A percentile compares a stretch with the other conserved stretches of the same genome.
These are phyloP conservation scores for Agarophyton chilense DNA, from an alignment of 23 red algal genomes.

Conservation along the genomic window DNA sequence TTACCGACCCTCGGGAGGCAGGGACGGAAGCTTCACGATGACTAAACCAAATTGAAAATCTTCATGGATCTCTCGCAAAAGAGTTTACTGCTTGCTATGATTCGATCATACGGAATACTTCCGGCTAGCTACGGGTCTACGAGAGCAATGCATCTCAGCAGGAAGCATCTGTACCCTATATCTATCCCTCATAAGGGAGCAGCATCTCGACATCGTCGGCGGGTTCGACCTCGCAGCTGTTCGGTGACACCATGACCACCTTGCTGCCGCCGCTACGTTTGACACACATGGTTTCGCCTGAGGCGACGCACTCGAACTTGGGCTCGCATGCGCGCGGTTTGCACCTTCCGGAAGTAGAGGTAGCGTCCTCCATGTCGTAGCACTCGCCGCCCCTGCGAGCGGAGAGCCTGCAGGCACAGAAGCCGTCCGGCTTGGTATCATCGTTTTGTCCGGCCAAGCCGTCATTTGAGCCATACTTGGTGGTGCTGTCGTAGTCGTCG, in stretches of 20 bases:
- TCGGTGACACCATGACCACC: slow-evolving; percentile 4
- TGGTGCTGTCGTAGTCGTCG: not conserved
- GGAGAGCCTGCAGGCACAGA: not conserved
- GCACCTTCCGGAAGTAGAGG: not conserved
- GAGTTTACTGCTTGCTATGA: no score
- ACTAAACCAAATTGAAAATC: no score
- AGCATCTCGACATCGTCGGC: slow-evolving; percentile 5
- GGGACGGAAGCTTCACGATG: no score
- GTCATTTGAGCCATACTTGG: not conserved
- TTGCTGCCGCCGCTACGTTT: not conserved
- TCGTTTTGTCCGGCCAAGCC: not conserved
- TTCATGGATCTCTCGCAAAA: no score
- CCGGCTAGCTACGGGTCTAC: no score
- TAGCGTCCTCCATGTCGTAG: slow-evolving; percentile 1
- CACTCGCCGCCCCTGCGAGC: not conserved
- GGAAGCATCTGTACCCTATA: no score
- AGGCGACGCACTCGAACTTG: slow-evolving; percentile 14
- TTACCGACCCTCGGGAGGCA: no score
- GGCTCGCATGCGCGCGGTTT: not conserved
- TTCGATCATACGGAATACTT: no score
- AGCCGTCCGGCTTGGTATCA: not conserved
- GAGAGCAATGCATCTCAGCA: no score
- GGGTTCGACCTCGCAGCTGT: not conserved
- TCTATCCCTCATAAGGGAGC: slow-evolving; percentile 3
- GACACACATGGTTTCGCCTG: not conserved